A percentile compares a stretch with the other conserved stretches of the same genome.
These are phyloP conservation scores for Digitaria exilis DNA, from an alignment of 202 grass and related monocot genomes.

Conservation along the genomic window DNA sequence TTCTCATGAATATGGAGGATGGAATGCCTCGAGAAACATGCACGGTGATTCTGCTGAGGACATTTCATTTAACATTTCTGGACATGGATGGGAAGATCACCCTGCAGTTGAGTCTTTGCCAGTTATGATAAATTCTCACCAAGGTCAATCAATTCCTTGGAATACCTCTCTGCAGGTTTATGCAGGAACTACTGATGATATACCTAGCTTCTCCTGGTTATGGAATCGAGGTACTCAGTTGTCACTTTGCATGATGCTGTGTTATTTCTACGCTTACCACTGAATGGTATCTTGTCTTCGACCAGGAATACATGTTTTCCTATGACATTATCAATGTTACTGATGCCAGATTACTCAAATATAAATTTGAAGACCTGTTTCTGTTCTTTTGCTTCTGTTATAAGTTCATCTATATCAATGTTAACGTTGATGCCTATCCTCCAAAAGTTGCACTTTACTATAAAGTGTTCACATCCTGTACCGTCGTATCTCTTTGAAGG, in stretches of 20 bases:
- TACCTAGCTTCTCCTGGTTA: slow-evolving; percentile 51
- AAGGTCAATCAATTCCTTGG: background rate
- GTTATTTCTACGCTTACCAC: background rate
- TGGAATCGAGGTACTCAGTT: slow-evolving; percentile 50
- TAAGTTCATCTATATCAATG: slow-evolving; percentile 24
- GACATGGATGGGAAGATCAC: slow-evolving; percentile 36
- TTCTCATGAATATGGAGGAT: slow-evolving; percentile 35
- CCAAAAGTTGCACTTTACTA: background rate
- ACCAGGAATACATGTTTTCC: background rate
- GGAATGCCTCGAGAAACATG: slow-evolving; percentile 1
- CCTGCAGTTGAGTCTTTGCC: slow-evolving; percentile 24
- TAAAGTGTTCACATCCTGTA: background rate
- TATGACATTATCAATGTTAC: background rate
- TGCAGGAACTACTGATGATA: slow-evolving; percentile 28
- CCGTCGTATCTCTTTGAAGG: background rate
- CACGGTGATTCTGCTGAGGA: slow-evolving; percentile 18
- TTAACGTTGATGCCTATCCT: slow-evolving; percentile 2
- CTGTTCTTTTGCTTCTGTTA: background rate
- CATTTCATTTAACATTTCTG: slow-evolving; percentile 11
- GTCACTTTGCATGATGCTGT: background rate
- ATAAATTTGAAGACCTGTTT: background rate
- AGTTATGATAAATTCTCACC: slow-evolving; percentile 20
- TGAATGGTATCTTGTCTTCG: background rate
- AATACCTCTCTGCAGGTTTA: slow-evolving; percentile 24
- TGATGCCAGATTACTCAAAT: background rate